phyloP scores from a whole-genome alignment of 805 yeast genomes.

The Isabelozyma pseudorhagii region DNA sequence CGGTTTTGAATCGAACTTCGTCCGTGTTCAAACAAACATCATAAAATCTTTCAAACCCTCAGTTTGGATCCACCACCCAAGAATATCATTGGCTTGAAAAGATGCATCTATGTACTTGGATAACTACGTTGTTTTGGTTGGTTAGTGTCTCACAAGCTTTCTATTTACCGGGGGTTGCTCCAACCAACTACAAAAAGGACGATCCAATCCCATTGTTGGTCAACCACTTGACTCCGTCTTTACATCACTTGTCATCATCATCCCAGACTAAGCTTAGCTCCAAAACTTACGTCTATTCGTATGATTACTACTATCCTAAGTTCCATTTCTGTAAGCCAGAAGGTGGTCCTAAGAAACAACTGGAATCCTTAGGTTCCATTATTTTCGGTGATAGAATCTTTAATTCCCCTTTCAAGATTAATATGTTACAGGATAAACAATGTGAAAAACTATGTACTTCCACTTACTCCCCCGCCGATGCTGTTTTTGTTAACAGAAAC shows the following conservation, averaged over 20 bases:
- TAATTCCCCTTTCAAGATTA: constrained; percentile 82
- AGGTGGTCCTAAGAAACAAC: constrained; percentile 64
- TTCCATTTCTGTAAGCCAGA: constrained; percentile 82
- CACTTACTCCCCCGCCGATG: constrained; percentile 61
- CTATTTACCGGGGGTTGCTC: constrained; percentile 95
- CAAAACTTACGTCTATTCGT: constrained; percentile 63
- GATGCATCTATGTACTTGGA: constrained; percentile 8
- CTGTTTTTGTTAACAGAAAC: constrained; percentile 71
- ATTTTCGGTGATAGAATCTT: constrained; percentile 94
- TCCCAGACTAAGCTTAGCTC: constrained; percentile 30
- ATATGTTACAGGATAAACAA: constrained; percentile 67
- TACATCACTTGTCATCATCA: constrained; percentile 30
- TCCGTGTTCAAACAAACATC: neutral
- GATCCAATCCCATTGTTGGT: constrained; percentile 77
- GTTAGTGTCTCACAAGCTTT: constrained; percentile 46
- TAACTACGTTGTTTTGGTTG: constrained; percentile 15
- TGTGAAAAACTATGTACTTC: constrained; percentile 69
- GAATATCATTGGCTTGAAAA: neutral
- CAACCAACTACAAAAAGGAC: constrained; percentile 76
- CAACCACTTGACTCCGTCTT: constrained; percentile 85
- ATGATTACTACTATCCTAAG: constrained; percentile 78
- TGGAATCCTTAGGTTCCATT: constrained; percentile 89
- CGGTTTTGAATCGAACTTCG: too few relatives aligned
- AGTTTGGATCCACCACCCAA: neutral
- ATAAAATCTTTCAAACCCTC: neutral